These are phyloP conservation scores for Ophiosphaerella korrae DNA, from an alignment of 2,329 filamentous ascomycete species.

Conservation along the genomic window DNA sequence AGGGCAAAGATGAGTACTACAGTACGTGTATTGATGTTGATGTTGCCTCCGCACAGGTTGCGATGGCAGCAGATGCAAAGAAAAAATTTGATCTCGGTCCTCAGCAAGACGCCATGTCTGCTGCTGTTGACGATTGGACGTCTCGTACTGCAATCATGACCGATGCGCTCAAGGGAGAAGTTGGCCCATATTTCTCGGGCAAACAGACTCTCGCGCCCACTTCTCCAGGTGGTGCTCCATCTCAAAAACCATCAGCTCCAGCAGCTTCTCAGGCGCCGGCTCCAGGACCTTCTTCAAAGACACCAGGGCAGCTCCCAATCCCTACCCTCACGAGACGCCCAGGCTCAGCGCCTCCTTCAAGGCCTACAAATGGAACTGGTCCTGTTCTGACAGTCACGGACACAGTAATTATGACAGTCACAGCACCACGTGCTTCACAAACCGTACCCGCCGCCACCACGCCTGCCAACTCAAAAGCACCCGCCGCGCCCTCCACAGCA, in stretches of 20 bases:
- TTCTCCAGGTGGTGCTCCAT: background rate
- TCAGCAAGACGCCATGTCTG: conserved; percentile 51
- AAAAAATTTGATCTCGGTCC: conserved; percentile 27
- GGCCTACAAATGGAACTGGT: conserved; percentile 4
- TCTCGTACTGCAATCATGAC: conserved; percentile 48
- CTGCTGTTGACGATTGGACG: conserved; percentile 47
- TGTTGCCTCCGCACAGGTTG: conserved; percentile 42
- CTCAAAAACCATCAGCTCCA: background rate
- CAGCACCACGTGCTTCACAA: conserved; percentile 14
- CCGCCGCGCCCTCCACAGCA: background rate
- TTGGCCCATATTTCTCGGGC: conserved; percentile 31
- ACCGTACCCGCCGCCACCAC: conserved; percentile 1
- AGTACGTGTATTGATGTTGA: conserved; percentile 63
- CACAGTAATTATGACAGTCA: conserved; percentile 35
- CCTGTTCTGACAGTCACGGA: conserved; percentile 30
- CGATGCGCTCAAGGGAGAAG: conserved; percentile 30
- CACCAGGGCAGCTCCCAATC: conserved; percentile 14
- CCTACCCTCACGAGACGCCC: conserved; percentile 23
- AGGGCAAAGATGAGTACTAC: conserved; percentile 63
- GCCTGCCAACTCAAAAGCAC: background rate
- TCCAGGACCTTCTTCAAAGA: background rate
- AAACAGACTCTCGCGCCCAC: conserved; percentile 12
- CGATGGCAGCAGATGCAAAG: conserved; percentile 20
- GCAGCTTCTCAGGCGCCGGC: background rate
- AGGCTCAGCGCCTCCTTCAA: conserved; percentile 12